These are phyloP conservation scores for Pichia sp. DNA, from an alignment of 1,139 yeast species.

Conservation along the genomic window DNA sequence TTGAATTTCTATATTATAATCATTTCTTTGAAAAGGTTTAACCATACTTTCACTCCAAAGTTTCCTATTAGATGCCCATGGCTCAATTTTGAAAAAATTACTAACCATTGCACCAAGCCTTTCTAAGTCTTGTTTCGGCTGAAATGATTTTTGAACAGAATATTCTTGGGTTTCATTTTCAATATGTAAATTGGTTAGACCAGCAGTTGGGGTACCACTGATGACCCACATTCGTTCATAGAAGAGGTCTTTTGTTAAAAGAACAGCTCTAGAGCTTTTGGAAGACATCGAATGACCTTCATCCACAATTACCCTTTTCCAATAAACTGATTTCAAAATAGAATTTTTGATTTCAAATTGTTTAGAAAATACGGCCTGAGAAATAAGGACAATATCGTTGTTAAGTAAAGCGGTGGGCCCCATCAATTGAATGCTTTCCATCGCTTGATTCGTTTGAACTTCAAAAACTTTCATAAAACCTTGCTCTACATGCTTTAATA, in stretches of 20 bases:
- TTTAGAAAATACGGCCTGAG: constrained; percentile 39
- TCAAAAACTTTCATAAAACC: constrained; percentile 33
- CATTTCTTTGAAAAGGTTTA: constrained; percentile 38
- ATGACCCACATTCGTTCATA: constrained; percentile 68
- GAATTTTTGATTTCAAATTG: constrained; percentile 32
- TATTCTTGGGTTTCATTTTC: constrained; percentile 34
- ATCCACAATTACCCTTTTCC: constrained; percentile 68
- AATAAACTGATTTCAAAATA: constrained; percentile 39
- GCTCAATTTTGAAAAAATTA: constrained; percentile 52
- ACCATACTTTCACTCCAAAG: constrained; percentile 43
- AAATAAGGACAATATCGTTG: constrained; percentile 48
- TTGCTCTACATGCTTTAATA: constrained; percentile 44
- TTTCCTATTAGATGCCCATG: constrained; percentile 43
- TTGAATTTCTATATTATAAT: constrained; percentile 36
- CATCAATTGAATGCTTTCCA: constrained; percentile 19
- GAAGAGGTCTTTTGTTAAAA: constrained; percentile 39
- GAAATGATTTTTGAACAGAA: constrained; percentile 31
- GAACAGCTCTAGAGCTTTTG: constrained; percentile 42
- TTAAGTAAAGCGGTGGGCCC: constrained; percentile 32
- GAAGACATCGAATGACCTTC: constrained; percentile 64
- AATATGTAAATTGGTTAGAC: constrained; percentile 53
- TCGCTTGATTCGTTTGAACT: constrained; percentile 17
- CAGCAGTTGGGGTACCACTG: constrained; percentile 70
- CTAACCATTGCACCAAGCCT: constrained; percentile 47
- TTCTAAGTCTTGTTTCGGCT: constrained; percentile 44